Conservation (phyloP, 805 yeast genomes). For the Candida michaelii region DNA sequence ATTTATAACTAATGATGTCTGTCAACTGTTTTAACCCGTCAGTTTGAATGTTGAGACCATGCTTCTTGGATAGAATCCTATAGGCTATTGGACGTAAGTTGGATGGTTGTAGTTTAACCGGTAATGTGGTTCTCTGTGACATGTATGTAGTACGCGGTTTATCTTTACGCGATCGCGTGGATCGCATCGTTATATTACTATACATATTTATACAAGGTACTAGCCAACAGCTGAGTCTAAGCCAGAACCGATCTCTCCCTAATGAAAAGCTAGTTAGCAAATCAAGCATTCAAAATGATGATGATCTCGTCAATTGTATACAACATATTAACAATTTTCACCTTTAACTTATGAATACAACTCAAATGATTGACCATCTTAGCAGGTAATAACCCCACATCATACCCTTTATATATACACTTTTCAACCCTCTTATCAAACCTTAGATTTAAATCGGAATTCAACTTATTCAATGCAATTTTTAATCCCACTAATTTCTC, state of each 20-base stretch:
- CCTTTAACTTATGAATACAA: slow-evolving; percentile 11
- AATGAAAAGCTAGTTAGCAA: too few species aligned
- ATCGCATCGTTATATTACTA: too few species aligned
- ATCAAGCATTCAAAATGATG: slow-evolving; percentile 10
- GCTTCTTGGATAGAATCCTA: slow-evolving; percentile 84
- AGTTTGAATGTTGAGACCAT: slow-evolving; percentile 86
- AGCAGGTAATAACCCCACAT: not conserved
- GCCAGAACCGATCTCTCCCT: too few species aligned
- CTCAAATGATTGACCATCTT: slow-evolving; percentile 12
- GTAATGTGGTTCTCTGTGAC: slow-evolving; percentile 41
- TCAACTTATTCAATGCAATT: slow-evolving; percentile 11
- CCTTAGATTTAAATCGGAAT: slow-evolving; percentile 10
- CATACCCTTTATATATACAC: not conserved
- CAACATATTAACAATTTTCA: slow-evolving; percentile 11
- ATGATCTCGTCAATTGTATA: slow-evolving; percentile 16
- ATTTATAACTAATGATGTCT: slow-evolving; percentile 68
- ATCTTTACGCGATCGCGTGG: too few species aligned
- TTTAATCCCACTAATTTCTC: slow-evolving; percentile 13
- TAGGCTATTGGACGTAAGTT: slow-evolving; percentile 90
- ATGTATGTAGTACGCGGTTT: not conserved
- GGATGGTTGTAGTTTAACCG: slow-evolving; percentile 75
- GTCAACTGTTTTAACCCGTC: slow-evolving; percentile 76
- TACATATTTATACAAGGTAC: too few species aligned
- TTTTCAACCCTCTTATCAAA: slow-evolving; percentile 9
- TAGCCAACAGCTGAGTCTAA: too few species aligned